Base-by-base conservation (phyloP, 148 eudicot species). In the Rheum nobile region DNA sequence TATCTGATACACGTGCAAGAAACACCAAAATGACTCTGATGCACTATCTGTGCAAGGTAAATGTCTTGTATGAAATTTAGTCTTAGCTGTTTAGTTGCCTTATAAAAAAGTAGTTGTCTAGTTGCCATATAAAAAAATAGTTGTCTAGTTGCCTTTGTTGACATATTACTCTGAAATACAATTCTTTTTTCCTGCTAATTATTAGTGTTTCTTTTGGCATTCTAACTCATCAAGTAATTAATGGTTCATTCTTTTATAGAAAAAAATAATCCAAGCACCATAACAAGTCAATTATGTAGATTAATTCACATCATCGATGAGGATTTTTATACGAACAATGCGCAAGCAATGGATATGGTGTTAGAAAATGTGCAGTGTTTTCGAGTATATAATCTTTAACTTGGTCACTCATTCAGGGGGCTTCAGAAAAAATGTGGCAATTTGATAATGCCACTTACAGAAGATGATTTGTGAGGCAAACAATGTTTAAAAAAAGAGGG, bases 31-130 rank as follows among this genome's bases (percentile, higher is more conserved):
- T 91, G 97, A 95, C 98, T 19, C 79, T 95, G 79, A 95, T 95
- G 97, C 98, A 95, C 84, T 95, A 95, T 80, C 79, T 95, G 57
- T 95, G 97, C 83, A 95, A 95, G 98, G 98, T 95, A 77, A 75
- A 32, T 26, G 7, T 16, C 21, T 57, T 24, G 6, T 65, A 31
- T 3, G 39, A 12, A 17, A 41, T 8, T 8, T 41, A 0, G 43
- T 41, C 39, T 37, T 61, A 28, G 16, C 29, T 61, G 17, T 29
- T 35, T 61, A 12, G n/a, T 29, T 61, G 61, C 61, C 29, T 24
- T 54, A 37, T 37, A 2, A 37, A 37, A 37, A 37, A 57, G 13
- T 65, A 31, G 9, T 65, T 65, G n/a, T 32, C 69, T 63, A 5
- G 22, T 32, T 65, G 32, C 65, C 34, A n/a, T n/a, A n/a, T n/a